Percentiles rank a stretch among this genome's conserved stretches.
Conservation (phyloP, 2,329 filamentous ascomycete species). For the Nigrospora oryzae region DNA sequence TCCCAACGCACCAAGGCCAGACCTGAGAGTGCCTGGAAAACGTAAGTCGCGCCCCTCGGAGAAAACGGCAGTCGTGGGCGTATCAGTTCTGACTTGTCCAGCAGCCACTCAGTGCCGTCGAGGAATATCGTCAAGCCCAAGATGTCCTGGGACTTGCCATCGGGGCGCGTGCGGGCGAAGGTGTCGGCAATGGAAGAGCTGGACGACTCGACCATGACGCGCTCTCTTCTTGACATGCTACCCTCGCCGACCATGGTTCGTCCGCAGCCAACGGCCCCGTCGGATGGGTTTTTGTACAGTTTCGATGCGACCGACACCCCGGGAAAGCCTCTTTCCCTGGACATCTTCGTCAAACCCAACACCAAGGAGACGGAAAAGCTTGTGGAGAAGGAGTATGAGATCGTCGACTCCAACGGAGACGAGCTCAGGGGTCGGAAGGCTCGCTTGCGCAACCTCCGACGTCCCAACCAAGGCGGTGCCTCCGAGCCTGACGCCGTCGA, state of each 20-base stretch:
- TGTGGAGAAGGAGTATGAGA: slow-evolving; percentile 39
- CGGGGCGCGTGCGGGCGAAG: slow-evolving; percentile 22
- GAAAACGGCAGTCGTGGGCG: not conserved
- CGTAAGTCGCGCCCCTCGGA: slow-evolving; percentile 17
- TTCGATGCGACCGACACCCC: slow-evolving; percentile 32
- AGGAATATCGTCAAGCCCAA: slow-evolving; percentile 29
- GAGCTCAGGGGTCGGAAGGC: slow-evolving; percentile 34
- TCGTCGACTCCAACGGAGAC: slow-evolving; percentile 35
- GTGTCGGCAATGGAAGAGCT: slow-evolving; percentile 25
- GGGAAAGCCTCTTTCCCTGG: slow-evolving; percentile 28
- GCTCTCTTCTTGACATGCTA: slow-evolving; percentile 24
- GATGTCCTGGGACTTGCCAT: slow-evolving; percentile 13
- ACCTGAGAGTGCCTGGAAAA: slow-evolving; percentile 21
- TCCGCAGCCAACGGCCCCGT: not conserved
- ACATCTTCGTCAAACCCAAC: slow-evolving; percentile 26
- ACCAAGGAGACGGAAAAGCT: slow-evolving; percentile 32
- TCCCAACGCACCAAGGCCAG: slow-evolving; percentile 24
- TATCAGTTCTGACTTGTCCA: slow-evolving; percentile 4
- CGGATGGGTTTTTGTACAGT: slow-evolving; percentile 32
- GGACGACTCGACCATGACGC: slow-evolving; percentile 21
- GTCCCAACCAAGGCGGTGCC: slow-evolving; percentile 13
- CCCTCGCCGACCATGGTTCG: slow-evolving; percentile 13
- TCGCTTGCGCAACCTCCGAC: slow-evolving; percentile 26
- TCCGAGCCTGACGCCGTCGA: slow-evolving; percentile 19
- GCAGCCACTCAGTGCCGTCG: slow-evolving; percentile 7